phyloP scores from a whole-genome alignment of 2,329 filamentous ascomycete genomes.

The Phialophora expanda region DNA sequence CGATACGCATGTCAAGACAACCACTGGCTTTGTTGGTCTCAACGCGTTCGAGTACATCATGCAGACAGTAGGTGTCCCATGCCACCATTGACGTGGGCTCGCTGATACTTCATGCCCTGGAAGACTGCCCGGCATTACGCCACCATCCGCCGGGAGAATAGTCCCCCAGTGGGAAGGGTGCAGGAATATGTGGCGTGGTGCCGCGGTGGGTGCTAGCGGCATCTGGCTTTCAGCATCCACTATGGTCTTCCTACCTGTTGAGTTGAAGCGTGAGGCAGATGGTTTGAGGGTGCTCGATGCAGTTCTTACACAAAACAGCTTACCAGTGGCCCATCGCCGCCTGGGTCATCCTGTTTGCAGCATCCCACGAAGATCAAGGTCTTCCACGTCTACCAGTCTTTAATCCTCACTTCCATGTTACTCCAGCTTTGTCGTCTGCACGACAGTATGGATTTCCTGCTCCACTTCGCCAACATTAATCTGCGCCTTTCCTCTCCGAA shows the following conservation, averaged over 20 bases:
- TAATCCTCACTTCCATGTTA: not conserved
- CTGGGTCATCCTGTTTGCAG: not conserved
- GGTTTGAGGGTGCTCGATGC: not conserved
- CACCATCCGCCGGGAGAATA: not conserved
- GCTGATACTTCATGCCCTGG: not conserved
- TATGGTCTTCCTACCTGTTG: not conserved
- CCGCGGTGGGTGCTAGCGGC: not conserved
- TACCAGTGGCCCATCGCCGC: not conserved
- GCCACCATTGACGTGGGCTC: too few species aligned
- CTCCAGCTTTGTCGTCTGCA: constrained; percentile 18
- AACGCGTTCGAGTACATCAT: not conserved
- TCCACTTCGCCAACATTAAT: constrained; percentile 11
- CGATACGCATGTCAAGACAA: not conserved
- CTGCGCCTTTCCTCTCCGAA: constrained; percentile 11
- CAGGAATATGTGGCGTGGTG: not conserved
- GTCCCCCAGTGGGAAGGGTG: not conserved
- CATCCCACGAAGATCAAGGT: not conserved
- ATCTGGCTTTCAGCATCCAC: not conserved
- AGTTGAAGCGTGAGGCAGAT: not conserved
- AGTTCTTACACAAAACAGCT: not conserved
- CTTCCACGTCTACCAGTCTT: not conserved
- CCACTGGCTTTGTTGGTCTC: not conserved
- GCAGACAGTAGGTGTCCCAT: not conserved
- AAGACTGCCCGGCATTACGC: not conserved
- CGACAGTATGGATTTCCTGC: constrained; percentile 8